Evolutionary conservation across 1,284 basidiomycete genomes (phyloP), one percentile per base, ranked within the genome.

Genomic region (Ustilago tritici): DNA sequence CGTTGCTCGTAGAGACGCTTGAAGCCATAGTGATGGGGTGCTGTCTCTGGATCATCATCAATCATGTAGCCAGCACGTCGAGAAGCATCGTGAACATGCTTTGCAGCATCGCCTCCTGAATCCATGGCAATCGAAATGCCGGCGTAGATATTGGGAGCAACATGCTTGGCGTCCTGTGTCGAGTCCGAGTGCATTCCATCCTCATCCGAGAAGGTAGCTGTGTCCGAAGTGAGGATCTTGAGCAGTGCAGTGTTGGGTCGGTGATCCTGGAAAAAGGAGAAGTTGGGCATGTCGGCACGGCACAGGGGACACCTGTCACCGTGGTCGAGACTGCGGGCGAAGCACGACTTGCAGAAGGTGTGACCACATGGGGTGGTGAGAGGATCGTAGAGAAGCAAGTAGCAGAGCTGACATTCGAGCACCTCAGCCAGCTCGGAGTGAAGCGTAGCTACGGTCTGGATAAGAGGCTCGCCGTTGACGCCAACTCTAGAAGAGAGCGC

Each of bases 321-420:
- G 87, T 98, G 94, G 86, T 98, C 95, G 70, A 96, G 89, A 9
- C 93, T 92, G 55, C 95, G 91, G 65, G 93, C 91, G 32, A 98
- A 90, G 87, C 95, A 98, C 80, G 90, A 91, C 12, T 90, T 89
- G 86, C 96, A 98, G 87, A 95, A 98, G 0, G 95, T 95, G 87
- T 98, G 95, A 85, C 96, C 95, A 86, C 95, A 98, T 4, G 93
- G 93, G 1, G 95, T 94, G 9, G 95, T 98, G 65, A 95, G 89
- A 1, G 95, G 95, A 73, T 94, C 90, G 87, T 92, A 91, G 67
- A 95, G 88, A 43, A 96, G 87, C 84, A 90, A 89, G 82, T 93
- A 93, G 87, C 95, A 98, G 38, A 98, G 94, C 86, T 95, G 93
- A 86, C 95, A 98, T 35, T 91, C 92, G 59, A 96, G 88, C 80